Evolutionary conservation across 208 protist species (phyloP).

Genomic region (Acanthamoeba healyi): DNA sequence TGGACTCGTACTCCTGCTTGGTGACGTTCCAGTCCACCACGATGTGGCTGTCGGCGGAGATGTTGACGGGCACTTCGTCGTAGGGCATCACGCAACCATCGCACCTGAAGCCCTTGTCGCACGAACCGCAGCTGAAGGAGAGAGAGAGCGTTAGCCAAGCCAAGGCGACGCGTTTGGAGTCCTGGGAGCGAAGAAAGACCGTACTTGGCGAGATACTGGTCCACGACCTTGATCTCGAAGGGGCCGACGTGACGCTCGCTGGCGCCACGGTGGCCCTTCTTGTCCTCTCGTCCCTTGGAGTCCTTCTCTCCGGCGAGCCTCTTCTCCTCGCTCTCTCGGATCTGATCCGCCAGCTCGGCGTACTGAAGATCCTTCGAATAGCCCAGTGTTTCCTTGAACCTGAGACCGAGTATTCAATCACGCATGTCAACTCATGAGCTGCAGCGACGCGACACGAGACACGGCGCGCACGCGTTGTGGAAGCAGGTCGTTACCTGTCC

Average conservation of each 20-base stretch:
- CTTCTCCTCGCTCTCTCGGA: conserved; percentile 55
- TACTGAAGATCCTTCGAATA: conserved; percentile 1
- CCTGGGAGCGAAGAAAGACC: neutral
- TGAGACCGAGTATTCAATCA: no score
- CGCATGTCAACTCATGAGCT: no score
- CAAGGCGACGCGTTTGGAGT: no score
- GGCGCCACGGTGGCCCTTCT: neutral
- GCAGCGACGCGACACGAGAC: no score
- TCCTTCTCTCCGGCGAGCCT: conserved; percentile 7
- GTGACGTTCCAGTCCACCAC: conserved; percentile 20
- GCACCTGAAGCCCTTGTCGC: conserved; percentile 45
- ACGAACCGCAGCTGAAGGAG: conserved; percentile 6
- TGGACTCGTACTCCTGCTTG: conserved; percentile 9
- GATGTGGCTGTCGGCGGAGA: neutral
- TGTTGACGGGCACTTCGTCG: neutral
- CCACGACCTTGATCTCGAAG: conserved; percentile 49
- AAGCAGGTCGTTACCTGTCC: no score
- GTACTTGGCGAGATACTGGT: conserved; percentile 39
- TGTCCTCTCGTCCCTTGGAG: conserved; percentile 9
- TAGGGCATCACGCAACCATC: conserved; percentile 46
- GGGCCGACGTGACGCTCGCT: neutral
- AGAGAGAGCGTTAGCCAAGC: no score
- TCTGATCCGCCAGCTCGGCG: conserved; percentile 40
- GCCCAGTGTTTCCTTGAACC: conserved; percentile 26
- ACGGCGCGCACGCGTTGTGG: no score